Evolutionary conservation across 2,329 filamentous ascomycete genomes (phyloP).

Genomic region (Alternaria sp.): DNA sequence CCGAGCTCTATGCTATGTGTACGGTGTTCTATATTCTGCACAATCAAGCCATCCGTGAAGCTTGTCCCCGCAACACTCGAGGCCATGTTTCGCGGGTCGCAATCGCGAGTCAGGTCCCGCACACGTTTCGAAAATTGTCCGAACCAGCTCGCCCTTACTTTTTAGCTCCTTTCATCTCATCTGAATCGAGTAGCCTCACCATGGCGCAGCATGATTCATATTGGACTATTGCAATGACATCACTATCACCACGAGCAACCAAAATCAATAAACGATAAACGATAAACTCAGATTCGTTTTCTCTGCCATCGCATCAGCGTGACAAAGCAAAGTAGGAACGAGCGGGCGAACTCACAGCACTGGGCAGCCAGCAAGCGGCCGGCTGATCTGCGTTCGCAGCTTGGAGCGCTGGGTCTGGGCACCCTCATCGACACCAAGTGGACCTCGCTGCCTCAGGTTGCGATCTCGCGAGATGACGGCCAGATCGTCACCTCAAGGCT

Average conservation of each 20-base stretch:
- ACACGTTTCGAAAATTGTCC: slow-evolving; percentile 20
- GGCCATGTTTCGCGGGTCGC: slow-evolving; percentile 1
- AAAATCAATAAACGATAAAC: not conserved
- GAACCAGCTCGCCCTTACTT: slow-evolving; percentile 11
- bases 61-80: not conserved
- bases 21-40: not conserved
- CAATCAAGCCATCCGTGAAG: slow-evolving; percentile 1
- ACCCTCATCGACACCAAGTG: slow-evolving; percentile 10
- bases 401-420: slow-evolving; percentile 1
- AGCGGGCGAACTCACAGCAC: not conserved
- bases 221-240: not conserved
- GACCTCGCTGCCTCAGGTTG: slow-evolving; percentile 10
- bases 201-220: not conserved
- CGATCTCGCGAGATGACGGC: slow-evolving; percentile 13
- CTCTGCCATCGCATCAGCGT: not conserved
- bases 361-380: slow-evolving; percentile 1
- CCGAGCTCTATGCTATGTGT: not conserved
- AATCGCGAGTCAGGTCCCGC: slow-evolving; percentile 1
- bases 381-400: slow-evolving; percentile 20
- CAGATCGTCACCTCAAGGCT: slow-evolving; percentile 1
- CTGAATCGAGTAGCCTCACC: not conserved
- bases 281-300: not conserved
- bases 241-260: not conserved
- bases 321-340: not conserved
- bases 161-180: slow-evolving; percentile 22